These are phyloP conservation scores for Chlorella variabilis DNA, from an alignment of 163 green algal genomes.

Conservation along the genomic window DNA sequence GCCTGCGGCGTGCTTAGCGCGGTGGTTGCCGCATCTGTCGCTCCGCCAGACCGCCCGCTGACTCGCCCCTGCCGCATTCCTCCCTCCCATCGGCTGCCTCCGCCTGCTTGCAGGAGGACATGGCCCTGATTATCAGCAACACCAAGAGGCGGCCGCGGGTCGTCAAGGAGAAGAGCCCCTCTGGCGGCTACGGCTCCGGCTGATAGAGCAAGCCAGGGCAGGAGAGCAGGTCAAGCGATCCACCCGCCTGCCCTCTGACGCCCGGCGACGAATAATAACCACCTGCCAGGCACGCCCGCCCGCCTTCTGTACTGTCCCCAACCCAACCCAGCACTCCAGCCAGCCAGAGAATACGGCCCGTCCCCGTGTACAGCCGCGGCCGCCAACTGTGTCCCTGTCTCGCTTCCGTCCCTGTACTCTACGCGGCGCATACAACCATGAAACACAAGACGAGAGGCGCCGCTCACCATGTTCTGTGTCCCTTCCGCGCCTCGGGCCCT, in stretches of 20 bases:
- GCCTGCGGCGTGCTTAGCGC: too few relatives aligned
- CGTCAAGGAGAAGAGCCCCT: conserved; percentile 24
- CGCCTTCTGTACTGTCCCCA: background rate
- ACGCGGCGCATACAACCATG: background rate
- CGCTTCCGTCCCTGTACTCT: background rate
- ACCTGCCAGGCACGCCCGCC: too few relatives aligned
- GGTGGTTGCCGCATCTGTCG: too few relatives aligned
- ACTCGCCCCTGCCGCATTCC: too few relatives aligned
- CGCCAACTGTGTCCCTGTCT: background rate
- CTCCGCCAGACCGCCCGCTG: too few relatives aligned
- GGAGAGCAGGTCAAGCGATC: too few relatives aligned
- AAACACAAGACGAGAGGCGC: too few relatives aligned
- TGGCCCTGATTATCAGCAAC: conserved; percentile 75
- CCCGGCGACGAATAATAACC: too few relatives aligned
- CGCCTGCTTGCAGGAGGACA: conserved; percentile 65
- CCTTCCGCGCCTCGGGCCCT: too few relatives aligned
- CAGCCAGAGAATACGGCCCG: background rate
- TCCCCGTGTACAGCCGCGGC: background rate
- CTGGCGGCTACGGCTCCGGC: conserved; percentile 14
- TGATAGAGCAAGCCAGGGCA: background rate
- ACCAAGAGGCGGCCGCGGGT: conserved; percentile 65
- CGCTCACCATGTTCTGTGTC: too few relatives aligned
- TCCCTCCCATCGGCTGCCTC: background rate
- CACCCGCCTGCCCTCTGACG: too few relatives aligned
- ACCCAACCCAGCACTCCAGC: background rate